Base-by-base conservation (phyloP, 495 filamentous ascomycete species). In the Aspergillus heteromorphus region DNA sequence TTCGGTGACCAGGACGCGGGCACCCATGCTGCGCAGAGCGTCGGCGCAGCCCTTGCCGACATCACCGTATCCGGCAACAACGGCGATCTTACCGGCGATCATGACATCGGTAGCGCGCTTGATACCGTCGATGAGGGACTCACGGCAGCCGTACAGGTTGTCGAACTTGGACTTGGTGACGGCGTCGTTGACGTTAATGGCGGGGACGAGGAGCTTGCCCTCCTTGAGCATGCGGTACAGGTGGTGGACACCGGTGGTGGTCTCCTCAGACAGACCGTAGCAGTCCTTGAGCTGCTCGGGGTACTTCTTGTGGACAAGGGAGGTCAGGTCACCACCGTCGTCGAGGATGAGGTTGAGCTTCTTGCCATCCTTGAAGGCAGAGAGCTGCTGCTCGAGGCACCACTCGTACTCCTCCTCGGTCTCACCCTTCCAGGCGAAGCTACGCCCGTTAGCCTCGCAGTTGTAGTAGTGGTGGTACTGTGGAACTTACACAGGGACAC, bases 151-250 rank as follows among this genome's bases (percentile, higher is more conserved):
- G 83, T 97, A 98, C 53, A 97, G 81, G 83, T 98, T 98, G 84
- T 98, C 93, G 73, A 98, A 98, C 82, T 98, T 98, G 77, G 91
- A 96, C 87, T 97, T 97, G 72, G 93, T 96, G 68, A 97, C 92
- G 56, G 88, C 89, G 83, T 97, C 92, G 80, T 98, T 98, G 80
- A 98, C 93, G 76, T 98, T 98, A 85, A 98, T 92, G 71, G 95
- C 84, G 54, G 93, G 93, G 58, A 95, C 88, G 48, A 95, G 87
- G 59, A 98, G 90, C 72, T 85, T 85, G 71, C 84, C 82, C 50
- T 86, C 83, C 86, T 97, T 97, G 71, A 97, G 75, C 92, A 97
- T 97, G 63, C 84, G 80, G 87, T 97, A 98, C 42, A 98, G 83
- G 79, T 98, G 93, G 87, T 98, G 93, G 65, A 98, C 93, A 82